Percentiles rank a stretch among this genome's conserved stretches.
phyloP scores from a whole-genome alignment of 306 rosid genomes.

The Sphenostylis stenocarpa region DNA sequence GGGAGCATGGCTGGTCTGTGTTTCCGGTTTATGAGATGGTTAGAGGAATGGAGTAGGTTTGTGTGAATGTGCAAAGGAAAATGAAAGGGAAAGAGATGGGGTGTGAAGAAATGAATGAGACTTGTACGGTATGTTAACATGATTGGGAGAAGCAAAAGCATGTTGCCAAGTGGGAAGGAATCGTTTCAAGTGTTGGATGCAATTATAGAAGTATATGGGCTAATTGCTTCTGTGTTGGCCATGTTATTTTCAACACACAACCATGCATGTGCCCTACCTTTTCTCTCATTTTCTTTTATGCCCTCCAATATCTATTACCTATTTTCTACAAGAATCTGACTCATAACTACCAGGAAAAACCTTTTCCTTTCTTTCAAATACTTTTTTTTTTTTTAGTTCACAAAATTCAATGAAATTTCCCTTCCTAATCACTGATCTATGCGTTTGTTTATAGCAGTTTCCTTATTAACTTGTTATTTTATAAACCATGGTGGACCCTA shows the following conservation, averaged over 20 bases:
- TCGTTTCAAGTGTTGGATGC: neutral
- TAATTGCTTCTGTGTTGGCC: neutral
- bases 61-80: neutral
- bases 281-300: too few species aligned
- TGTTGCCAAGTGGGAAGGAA: slow-evolving; percentile 6
- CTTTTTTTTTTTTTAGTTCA: too few species aligned
- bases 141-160: slow-evolving; percentile 18
- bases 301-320: too few species aligned
- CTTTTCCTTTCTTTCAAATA: too few species aligned
- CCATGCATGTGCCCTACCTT: neutral
- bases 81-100: too few species aligned
- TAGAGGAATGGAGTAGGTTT: neutral
- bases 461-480: too few species aligned
- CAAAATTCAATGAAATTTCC: too few species aligned
- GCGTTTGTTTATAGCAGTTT: too few species aligned
- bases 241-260: neutral
- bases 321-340: too few species aligned
- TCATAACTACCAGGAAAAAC: too few species aligned
- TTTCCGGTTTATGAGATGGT: neutral
- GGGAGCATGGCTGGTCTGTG: neutral
- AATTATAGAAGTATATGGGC: neutral
- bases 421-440: too few species aligned
- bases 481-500: slow-evolving; percentile 20
- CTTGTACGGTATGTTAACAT: slow-evolving; percentile 27
- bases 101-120: slow-evolving; percentile 14